Evolutionary conservation across 1,284 basidiomycete species (phyloP).

Genomic region (Taiwanofungus camphoratus): DNA sequence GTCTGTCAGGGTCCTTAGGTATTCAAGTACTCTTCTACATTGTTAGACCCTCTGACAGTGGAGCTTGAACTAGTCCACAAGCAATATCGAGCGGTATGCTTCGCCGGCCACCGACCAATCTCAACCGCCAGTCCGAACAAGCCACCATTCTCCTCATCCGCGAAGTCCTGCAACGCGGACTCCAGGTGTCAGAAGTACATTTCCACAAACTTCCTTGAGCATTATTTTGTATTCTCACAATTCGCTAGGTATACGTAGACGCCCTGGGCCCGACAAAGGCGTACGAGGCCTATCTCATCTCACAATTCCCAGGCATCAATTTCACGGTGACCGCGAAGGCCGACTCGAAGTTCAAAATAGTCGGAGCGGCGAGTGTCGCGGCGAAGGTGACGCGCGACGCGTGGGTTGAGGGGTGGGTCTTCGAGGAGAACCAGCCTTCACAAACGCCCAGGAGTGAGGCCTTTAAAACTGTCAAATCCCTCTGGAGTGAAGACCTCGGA

Average conservation of each 20-base stretch:
- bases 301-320: slow-evolving; percentile 73
- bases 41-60: background rate
- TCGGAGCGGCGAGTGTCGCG: slow-evolving; percentile 93
- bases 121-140: slow-evolving; percentile 91
- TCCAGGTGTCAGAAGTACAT: slow-evolving; percentile 75
- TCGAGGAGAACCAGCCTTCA: slow-evolving; percentile 47
- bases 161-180: slow-evolving; percentile 74
- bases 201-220: background rate
- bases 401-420: slow-evolving; percentile 84
- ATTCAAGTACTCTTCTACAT: slow-evolving; percentile 5
- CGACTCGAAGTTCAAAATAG: slow-evolving; percentile 93
- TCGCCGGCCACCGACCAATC: slow-evolving; percentile 74
- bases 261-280: slow-evolving; percentile 86
- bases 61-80: slow-evolving; percentile 60
- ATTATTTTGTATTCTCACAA: background rate
- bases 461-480: slow-evolving; percentile 1
- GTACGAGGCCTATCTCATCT: slow-evolving; percentile 78
- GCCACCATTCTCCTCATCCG: slow-evolving; percentile 88
- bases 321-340: slow-evolving; percentile 94
- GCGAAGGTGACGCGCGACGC: slow-evolving; percentile 95
- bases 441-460: slow-evolving; percentile 7
- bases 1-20: slow-evolving; percentile 81
- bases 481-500: slow-evolving; percentile 48
- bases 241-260: slow-evolving; percentile 86
- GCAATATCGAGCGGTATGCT: slow-evolving; percentile 93